Base-by-base conservation (phyloP, 345 rosid genomes). In the Ceriops zippeliana region DNA sequence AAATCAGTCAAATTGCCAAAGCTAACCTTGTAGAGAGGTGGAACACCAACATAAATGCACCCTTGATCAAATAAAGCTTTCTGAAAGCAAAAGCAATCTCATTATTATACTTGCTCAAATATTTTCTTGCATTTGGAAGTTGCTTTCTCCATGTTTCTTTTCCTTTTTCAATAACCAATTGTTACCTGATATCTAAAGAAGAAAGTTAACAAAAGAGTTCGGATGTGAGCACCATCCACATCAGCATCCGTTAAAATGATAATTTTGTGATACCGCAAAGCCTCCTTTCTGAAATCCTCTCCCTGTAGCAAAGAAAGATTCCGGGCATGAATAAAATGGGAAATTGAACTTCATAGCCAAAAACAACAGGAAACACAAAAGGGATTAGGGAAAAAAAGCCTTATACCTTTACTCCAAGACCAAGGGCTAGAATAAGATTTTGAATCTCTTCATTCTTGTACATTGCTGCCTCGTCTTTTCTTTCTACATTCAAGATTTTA, bases 201-300 rank as follows among this genome's bases (percentile, higher is more conserved):
- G 81, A 96, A 96, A 24, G 98, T 96, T 79, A 96, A 74, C 10
- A 96, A 78, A 67, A 96, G 90, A 26, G 99, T 96, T 42, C 98
- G 79, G 71, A 96, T 96, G 76, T 96, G 99, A 72, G 99, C 99
- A 77, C 98, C 99, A 83, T 96, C 99, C 64, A 96, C 98, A 79
- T 96, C 99, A 67, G 99, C 99, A 87, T 96, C 99, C 49, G 99
- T 96, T 75, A 96, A 81, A 75, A 96, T 90, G 78, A 96, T 92
- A 73, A 96, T 90, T 84, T 87, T 92, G 69, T 96, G 96, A 83
- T 96, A 96, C 28, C 98, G 96, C 34, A 96, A 66, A 69, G 86
- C 86, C 60, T 90, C 98, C 73, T 83, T 87, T 71, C 82, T 89
- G 56, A 96, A 92, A 65, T 92, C 97, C 76, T 96, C 99, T 37